These are phyloP conservation scores for Wickerhamomyces sp. DNA, from an alignment of 1,139 yeast genomes.

Conservation along the genomic window DNA sequence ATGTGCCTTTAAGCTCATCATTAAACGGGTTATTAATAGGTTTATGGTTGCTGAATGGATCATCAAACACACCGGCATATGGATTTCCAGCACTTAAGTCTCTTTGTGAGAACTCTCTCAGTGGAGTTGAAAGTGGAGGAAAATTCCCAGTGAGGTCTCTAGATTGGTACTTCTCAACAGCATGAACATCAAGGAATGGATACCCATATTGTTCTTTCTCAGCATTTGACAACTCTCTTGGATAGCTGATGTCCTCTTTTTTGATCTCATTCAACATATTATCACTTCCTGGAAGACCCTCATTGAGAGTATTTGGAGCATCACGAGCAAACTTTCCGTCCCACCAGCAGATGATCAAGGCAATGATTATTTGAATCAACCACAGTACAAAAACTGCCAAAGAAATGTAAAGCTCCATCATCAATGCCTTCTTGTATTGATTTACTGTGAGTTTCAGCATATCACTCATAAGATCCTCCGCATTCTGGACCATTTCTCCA, in stretches of 20 bases:
- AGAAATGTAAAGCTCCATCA: slow-evolving; percentile 43
- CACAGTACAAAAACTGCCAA: slow-evolving; percentile 41
- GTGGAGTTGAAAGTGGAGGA: background rate
- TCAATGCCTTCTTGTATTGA: slow-evolving; percentile 32
- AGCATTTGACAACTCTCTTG: slow-evolving; percentile 7
- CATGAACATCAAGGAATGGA: slow-evolving; percentile 4
- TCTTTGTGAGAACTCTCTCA: background rate
- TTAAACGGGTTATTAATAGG: background rate
- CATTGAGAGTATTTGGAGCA: background rate
- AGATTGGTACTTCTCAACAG: background rate
- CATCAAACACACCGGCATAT: no score
- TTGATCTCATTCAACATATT: background rate
- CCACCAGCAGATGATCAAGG: slow-evolving; percentile 22
- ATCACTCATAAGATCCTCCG: slow-evolving; percentile 25
- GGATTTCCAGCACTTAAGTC: no score
- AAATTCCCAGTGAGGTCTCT: slow-evolving; percentile 1
- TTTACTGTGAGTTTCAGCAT: slow-evolving; percentile 24
- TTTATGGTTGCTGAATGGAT: background rate
- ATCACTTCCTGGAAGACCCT: background rate
- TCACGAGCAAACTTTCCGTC: slow-evolving; percentile 2
- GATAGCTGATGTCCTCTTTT: slow-evolving; percentile 6
- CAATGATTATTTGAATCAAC: slow-evolving; percentile 41
- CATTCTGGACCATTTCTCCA: slow-evolving; percentile 12
- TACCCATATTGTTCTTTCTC: slow-evolving; percentile 10
- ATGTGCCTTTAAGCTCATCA: background rate